phyloP scores from a whole-genome alignment of 495 filamentous ascomycete species.

The Penicillium ochrochloron region DNA sequence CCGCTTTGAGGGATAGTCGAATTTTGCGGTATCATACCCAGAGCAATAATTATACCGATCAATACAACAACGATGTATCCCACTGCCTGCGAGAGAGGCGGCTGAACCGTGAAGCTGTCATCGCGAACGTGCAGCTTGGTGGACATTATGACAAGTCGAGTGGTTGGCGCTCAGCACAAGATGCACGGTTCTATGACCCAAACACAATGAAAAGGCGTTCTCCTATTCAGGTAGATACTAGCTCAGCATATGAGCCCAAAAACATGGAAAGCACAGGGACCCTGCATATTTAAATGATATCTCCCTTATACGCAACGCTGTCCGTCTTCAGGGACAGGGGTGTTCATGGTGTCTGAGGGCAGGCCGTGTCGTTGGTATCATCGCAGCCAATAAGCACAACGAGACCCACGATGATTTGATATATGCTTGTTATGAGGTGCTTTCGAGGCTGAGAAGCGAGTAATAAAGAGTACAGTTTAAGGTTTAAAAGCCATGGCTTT shows the following conservation, averaged over 20 bases:
- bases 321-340: conserved; percentile 4
- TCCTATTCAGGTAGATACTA: no score
- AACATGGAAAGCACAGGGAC: neutral
- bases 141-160: conserved; percentile 20
- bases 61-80: conserved; percentile 44
- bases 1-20: neutral
- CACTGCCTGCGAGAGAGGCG: conserved; percentile 43
- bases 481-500: neutral
- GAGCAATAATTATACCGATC: conserved; percentile 37
- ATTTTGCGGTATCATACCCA: conserved; percentile 22
- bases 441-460: conserved; percentile 9
- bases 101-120: conserved; percentile 30
- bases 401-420: conserved; percentile 35
- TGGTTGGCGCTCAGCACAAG: neutral
- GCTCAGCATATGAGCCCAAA: conserved; percentile 1
- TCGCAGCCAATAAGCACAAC: conserved; percentile 13
- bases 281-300: conserved; percentile 13
- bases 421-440: conserved; percentile 35
- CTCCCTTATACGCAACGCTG: neutral
- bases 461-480: conserved; percentile 8
- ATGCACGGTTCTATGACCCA: no score
- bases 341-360: conserved; percentile 2
- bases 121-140: conserved; percentile 23
- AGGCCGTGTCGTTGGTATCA: conserved; percentile 2
- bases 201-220: no score